Base-by-base conservation (phyloP, 2,329 filamentous ascomycete species). In the Amylocarpus encephaloides region DNA sequence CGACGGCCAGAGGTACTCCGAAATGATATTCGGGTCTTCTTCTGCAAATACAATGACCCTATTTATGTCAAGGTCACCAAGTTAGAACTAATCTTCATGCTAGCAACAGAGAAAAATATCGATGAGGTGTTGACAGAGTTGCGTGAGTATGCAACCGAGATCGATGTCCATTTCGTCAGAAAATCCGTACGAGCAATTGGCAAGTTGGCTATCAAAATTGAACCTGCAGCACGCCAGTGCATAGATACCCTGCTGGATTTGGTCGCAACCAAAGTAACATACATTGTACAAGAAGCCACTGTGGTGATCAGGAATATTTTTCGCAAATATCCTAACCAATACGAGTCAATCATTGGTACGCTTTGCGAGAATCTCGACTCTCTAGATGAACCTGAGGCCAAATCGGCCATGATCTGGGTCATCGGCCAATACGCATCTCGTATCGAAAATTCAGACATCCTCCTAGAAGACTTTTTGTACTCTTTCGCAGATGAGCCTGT, bases 31-130 rank as follows among this genome's bases (percentile, higher is more conserved):
- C 83, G 93, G 42, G 93, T 98, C 30, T 98, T 98, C 72, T 98
- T 98, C 71, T 98, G 93, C 82, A 98, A 98, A 76, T 98, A 98
- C 71, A 98, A 98, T 68, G 93, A 98, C 65, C 93, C 93, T 0
- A 98, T 98, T 57, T 98, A 97, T 67, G 93, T 98, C 71, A 98
- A 98, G 70, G 93, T 98, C 46, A 98, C 93, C 13, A 98, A 98
- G 71, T 78, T 98, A 44, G 93, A 98, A 70, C 79, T 98, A 61
- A 97, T 98, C 59, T 98, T 98, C 70, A 98, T 97, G 93, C 79
- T 98, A 53, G 93, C 93, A 6, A 95, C 82, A 32, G 90, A 96
- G 69, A 86, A 85, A 63, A 98, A 98, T 67, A 98, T 98, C 61
- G 85, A 89, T 43, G 89, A 97, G 65, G 93, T 98, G 1, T 71